Evolutionary conservation across 108 stramenopile species (phyloP).

Genomic region (Conticribra guillardii): DNA sequence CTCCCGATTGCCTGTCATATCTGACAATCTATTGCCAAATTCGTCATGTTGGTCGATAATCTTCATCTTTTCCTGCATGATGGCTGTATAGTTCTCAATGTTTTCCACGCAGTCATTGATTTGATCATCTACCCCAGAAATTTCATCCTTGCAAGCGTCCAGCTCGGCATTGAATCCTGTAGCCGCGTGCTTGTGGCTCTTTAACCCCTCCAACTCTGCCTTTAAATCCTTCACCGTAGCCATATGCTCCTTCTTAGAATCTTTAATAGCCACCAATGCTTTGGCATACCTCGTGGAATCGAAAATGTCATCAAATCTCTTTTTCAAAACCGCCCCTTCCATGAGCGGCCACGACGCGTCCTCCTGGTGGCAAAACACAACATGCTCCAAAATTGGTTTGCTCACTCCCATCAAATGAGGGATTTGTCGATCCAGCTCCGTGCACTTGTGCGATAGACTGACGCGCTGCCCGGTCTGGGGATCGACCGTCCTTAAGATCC

Average conservation of each 20-base stretch:
- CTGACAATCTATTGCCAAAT: conserved; percentile 44
- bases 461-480: conserved; percentile 65
- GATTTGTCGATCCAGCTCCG: conserved; percentile 90
- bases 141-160: conserved; percentile 56
- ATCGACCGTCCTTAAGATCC: conserved; percentile 79
- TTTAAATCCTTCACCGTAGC: conserved; percentile 79
- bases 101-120: conserved; percentile 59
- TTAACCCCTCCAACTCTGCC: conserved; percentile 81
- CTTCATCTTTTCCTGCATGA: conserved; percentile 24
- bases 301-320: conserved; percentile 99
- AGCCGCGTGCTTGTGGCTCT: conserved; percentile 83
- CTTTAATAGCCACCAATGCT: conserved; percentile 93
- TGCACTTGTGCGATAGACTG: conserved; percentile 87
- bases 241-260: conserved; percentile 76
- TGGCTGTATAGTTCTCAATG: conserved; percentile 49
- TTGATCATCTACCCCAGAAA: conserved; percentile 77
- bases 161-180: conserved; percentile 74
- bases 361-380: conserved; percentile 98
- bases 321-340: conserved; percentile 97
- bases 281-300: conserved; percentile 95
- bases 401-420: conserved; percentile 89
- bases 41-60: conserved; percentile 41
- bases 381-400: conserved; percentile 96
- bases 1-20: conserved; percentile 29
- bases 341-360: conserved; percentile 89